phyloP scores from a whole-genome alignment of 1,284 basidiomycete species.

The Uromyces viciae-fabae region DNA sequence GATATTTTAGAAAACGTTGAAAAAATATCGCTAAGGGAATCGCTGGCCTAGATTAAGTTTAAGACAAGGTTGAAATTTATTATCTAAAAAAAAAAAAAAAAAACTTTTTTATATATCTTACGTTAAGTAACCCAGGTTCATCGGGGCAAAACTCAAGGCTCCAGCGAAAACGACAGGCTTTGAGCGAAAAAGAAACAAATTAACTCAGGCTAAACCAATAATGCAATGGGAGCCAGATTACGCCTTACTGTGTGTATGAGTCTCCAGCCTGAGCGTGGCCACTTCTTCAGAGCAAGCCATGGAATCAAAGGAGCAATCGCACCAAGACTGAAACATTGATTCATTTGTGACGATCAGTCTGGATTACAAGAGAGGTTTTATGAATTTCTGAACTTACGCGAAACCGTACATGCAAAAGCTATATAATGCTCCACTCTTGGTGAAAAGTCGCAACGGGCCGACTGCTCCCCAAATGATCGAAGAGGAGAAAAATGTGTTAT shows the following conservation, averaged over 20 bases:
- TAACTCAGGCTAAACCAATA: not conserved
- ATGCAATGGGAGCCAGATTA: not conserved
- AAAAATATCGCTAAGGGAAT: conserved; percentile 32
- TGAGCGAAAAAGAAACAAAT: not conserved
- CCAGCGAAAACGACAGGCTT: conserved; percentile 42
- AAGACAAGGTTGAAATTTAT: too few species aligned
- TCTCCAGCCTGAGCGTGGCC: conserved; percentile 41
- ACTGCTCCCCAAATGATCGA: conserved; percentile 42
- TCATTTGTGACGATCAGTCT: not conserved
- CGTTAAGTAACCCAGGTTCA: conserved; percentile 37
- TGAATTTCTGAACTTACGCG: not conserved
- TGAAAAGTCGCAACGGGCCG: conserved; percentile 28
- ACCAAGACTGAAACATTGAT: conserved; percentile 3
- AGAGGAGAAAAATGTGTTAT: conserved; percentile 29
- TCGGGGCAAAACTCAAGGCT: conserved; percentile 20
- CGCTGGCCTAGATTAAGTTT: conserved; percentile 20
- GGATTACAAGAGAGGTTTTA: not conserved
- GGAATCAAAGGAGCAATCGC: conserved; percentile 35
- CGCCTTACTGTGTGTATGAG: conserved; percentile 37
- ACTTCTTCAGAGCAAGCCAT: conserved; percentile 33
- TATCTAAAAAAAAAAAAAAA: not conserved
- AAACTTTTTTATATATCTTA: not conserved
- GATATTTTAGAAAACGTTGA: conserved; percentile 36
- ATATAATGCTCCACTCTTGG: conserved; percentile 17
- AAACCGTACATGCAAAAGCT: conserved; percentile 33